Percentiles rank a stretch among this genome's conserved stretches.
These are phyloP conservation scores for Trypanosoma vivax DNA, from an alignment of 208 protist genomes.

Conservation along the genomic window DNA sequence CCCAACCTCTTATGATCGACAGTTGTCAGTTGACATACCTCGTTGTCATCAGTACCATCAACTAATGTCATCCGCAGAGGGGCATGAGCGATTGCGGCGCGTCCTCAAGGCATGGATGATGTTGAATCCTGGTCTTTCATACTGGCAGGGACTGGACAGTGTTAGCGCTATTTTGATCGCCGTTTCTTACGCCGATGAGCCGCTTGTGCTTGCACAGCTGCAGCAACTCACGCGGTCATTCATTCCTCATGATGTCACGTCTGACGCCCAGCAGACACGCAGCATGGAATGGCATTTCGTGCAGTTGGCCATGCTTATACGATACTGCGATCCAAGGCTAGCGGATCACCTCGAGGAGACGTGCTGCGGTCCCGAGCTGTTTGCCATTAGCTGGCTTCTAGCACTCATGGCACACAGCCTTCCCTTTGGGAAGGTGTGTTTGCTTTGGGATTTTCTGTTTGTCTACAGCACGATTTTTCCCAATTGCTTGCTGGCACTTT, in stretches of 20 bases:
- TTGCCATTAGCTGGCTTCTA: conserved; percentile 94
- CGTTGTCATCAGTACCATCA: conserved; percentile 93
- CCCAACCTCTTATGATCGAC: conserved; percentile 50
- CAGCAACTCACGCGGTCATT: conserved; percentile 72
- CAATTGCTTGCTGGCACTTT: conserved; percentile 25
- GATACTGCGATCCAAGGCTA: conserved; percentile 89
- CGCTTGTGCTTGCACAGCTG: conserved; percentile 75
- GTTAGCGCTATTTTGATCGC: conserved; percentile 84
- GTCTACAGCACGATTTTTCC: conserved; percentile 18
- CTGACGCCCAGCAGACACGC: neutral
- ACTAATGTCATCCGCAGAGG: conserved; percentile 62
- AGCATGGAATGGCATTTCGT: conserved; percentile 70
- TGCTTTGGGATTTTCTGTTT: conserved; percentile 91
- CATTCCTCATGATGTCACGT: conserved; percentile 52
- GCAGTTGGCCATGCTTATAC: conserved; percentile 47
- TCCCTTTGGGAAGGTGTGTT: conserved; percentile 83
- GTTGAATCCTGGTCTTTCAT: conserved; percentile 41
- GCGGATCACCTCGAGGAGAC: conserved; percentile 74
- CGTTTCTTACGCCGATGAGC: conserved; percentile 53
- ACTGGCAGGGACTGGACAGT: conserved; percentile 94
- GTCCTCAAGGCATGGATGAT: conserved; percentile 82
- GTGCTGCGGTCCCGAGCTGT: conserved; percentile 84
- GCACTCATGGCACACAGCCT: conserved; percentile 86
- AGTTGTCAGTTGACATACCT: conserved; percentile 92
- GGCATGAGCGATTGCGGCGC: conserved; percentile 59